Evolutionary conservation across 108 stramenopile genomes (phyloP), one percentile per base, ranked within the genome.

Genomic region (Cyclotella cryptica): DNA sequence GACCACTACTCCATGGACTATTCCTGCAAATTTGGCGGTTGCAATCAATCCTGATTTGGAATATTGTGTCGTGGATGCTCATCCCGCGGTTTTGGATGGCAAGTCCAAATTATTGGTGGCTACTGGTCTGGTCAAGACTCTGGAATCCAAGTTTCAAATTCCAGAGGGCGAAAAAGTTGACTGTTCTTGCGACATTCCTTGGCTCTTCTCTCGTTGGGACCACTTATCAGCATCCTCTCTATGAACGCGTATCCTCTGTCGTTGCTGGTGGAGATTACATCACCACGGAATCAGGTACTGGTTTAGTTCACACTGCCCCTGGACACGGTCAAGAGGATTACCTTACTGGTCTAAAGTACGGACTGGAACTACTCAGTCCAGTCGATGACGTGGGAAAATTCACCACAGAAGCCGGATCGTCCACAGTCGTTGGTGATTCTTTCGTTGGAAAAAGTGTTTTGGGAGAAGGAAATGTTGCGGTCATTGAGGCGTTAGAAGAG

Each of bases 271-370:
- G 98, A 6, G 98, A 98, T 77, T 98, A 99, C 86, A 98, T 99
- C 59, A 98, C 98, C 15, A 92, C 96, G 15, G 99, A 99, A 64
- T 92, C 95, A 27, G 99, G 99, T 64, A 99, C 98, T 10, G 99
- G 99, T 26, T 78, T 99, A 27, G 99, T 99, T 14, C 99, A 99
- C 79, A 99, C 99, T 27, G 99, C 99, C 3, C 99, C 99, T 14
- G 98, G 98, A 0, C 99, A 99, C 77, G 99, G 99, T 70, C 96
- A 96, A 75, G 99, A 99, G 71, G 99, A 99, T 91, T 98, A 96
- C 81, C 75, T 85, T 30, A 97, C 97, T 11, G 95, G 96, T 21
- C 70, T 94, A 24, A 96, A 96, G 64, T 72, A 91, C 71, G 95
- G 93, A 19, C 72, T 96, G 64, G 93, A 92, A 22, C 71, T 93